phyloP scores from a whole-genome alignment of 306 rosid genomes.

The Dryas alaskensis region DNA sequence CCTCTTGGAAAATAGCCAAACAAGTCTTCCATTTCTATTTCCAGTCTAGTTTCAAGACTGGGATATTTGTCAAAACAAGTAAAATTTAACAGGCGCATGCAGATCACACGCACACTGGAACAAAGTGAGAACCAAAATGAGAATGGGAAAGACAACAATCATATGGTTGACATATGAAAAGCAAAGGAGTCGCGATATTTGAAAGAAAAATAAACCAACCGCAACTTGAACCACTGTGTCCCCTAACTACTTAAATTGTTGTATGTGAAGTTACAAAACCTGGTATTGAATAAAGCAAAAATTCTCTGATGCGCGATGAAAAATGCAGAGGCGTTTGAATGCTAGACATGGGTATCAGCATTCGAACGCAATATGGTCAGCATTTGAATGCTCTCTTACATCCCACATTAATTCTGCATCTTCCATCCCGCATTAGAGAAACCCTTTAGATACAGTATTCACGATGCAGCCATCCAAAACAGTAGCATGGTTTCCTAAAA shows the following conservation, averaged over 20 bases:
- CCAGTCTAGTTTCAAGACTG: too few species aligned
- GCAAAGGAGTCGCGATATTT: neutral
- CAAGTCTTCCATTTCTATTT: neutral
- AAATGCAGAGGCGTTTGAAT: too few species aligned
- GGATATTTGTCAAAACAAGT: too few species aligned
- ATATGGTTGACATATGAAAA: constrained; percentile 5
- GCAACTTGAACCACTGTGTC: neutral
- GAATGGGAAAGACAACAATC: neutral
- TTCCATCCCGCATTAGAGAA: too few species aligned
- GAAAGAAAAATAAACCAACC: neutral
- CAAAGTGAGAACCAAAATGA: neutral
- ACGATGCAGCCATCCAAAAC: constrained; percentile 32
- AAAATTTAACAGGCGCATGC: too few species aligned
- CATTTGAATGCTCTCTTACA: too few species aligned
- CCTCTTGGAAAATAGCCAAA: neutral
- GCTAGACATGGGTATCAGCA: too few species aligned
- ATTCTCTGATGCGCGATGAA: too few species aligned
- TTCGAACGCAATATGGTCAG: too few species aligned
- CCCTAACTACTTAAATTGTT: constrained; percentile 18
- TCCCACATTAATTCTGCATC: too few species aligned
- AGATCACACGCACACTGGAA: neutral
- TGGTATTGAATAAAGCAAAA: neutral
- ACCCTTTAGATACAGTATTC: constrained; percentile 28
- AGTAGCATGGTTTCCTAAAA: neutral
- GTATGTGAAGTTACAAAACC: constrained; percentile 1